Conservation (phyloP, 345 rosid genomes). For the Rubroshorea leprosula region DNA sequence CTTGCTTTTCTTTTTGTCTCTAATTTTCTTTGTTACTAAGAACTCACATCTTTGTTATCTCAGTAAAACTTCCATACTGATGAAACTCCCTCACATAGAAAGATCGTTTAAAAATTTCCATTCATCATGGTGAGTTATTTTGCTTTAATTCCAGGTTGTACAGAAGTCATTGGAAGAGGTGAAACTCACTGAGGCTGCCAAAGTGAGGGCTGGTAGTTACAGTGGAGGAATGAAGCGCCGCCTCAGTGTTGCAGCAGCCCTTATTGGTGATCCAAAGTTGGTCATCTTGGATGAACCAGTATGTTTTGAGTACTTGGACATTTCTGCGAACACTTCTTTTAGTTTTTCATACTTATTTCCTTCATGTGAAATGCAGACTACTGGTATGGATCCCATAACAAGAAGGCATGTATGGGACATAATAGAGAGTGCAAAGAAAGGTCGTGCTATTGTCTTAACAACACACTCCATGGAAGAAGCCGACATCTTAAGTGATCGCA, state of each 20-base stretch:
- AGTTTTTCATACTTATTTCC: not conserved
- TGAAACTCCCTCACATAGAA: not conserved
- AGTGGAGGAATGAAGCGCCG: constrained; percentile 98
- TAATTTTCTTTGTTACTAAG: not conserved
- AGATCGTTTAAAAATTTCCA: not conserved
- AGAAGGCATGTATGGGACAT: constrained; percentile 96
- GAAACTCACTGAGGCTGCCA: constrained; percentile 56
- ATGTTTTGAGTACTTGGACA: constrained; percentile 9
- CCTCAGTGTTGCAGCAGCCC: constrained; percentile 86
- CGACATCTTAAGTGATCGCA: constrained; percentile 81
- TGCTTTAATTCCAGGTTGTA: constrained; percentile 36
- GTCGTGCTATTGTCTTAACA: constrained; percentile 73
- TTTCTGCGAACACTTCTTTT: not conserved
- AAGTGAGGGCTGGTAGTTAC: constrained; percentile 78
- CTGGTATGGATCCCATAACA: constrained; percentile 93
- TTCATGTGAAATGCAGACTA: constrained; percentile 43
- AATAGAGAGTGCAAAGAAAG: constrained; percentile 76
- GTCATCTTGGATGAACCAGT: constrained; percentile 90
- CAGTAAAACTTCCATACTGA: not conserved
- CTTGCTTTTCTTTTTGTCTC: constrained; percentile 6
- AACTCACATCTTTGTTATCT: not conserved
- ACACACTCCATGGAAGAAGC: constrained; percentile 99
- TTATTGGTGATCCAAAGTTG: constrained; percentile 78
- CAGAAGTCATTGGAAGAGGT: constrained; percentile 68
- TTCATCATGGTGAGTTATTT: not conserved